These are phyloP conservation scores for Agaricus bisporus DNA, from an alignment of 768 basidiomycete species.

Conservation along the genomic window DNA sequence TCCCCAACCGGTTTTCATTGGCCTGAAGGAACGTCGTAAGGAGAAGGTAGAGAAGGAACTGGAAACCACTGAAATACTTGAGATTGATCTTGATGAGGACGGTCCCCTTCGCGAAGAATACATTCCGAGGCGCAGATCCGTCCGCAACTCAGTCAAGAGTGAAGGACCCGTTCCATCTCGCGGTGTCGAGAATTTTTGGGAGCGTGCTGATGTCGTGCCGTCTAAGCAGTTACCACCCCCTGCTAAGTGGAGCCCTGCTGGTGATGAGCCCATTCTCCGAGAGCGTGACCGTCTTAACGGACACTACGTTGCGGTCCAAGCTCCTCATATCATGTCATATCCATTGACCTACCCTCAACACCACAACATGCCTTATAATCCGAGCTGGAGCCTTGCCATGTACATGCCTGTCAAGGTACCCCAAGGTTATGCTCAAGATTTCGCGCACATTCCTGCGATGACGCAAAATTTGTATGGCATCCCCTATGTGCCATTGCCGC, in stretches of 20 bases:
- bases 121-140: constrained; percentile 56
- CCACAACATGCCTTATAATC: constrained; percentile 30
- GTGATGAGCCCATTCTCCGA: constrained; percentile 68
- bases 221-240: constrained; percentile 56
- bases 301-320: constrained; percentile 62
- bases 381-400: constrained; percentile 31
- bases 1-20: constrained; percentile 66
- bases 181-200: constrained; percentile 15
- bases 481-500: constrained; percentile 30
- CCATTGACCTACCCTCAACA: constrained; percentile 26
- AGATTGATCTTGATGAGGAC: constrained; percentile 80
- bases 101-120: constrained; percentile 81
- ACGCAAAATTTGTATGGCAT: constrained; percentile 29
- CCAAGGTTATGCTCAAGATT: constrained; percentile 32
- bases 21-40: constrained; percentile 57
- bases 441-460: constrained; percentile 24
- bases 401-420: constrained; percentile 31
- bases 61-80: constrained; percentile 41
- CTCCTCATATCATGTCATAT: constrained; percentile 35
- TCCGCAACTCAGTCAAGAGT: constrained; percentile 7
- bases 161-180: constrained; percentile 6
- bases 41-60: constrained; percentile 44
- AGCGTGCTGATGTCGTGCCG: constrained; percentile 14
- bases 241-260: constrained; percentile 76
- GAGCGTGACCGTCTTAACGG: constrained; percentile 44